phyloP scores from a whole-genome alignment of 106 monocot genomes.

The Narthecium ossifragum region DNA sequence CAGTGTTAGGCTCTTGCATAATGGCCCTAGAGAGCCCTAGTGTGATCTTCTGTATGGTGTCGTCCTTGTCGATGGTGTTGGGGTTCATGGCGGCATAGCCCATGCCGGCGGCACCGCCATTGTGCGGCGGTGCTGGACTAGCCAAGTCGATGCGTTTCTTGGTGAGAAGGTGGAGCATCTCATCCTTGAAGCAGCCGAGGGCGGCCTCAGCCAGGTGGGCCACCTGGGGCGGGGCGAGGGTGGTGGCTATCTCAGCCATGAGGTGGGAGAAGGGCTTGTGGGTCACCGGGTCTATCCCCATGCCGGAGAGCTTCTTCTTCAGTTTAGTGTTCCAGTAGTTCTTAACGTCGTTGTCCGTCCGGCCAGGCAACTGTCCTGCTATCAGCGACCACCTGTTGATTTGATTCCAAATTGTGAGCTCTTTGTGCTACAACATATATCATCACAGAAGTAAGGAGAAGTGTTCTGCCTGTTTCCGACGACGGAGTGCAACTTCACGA shows the following conservation, averaged over 20 bases:
- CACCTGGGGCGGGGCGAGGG: slow-evolving; percentile 79
- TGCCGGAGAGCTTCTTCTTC: slow-evolving; percentile 91
- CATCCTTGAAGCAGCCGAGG: slow-evolving; percentile 99
- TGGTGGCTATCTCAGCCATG: slow-evolving; percentile 95
- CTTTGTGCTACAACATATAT: no score
- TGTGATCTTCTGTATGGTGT: slow-evolving; percentile 44
- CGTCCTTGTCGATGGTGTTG: slow-evolving; percentile 13
- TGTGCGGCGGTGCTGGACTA: not conserved
- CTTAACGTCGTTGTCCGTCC: slow-evolving; percentile 98
- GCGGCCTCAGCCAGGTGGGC: slow-evolving; percentile 92
- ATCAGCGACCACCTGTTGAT: slow-evolving; percentile 76
- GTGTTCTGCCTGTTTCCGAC: slow-evolving; percentile 71
- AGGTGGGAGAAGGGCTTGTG: slow-evolving; percentile 98
- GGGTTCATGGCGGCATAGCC: not conserved
- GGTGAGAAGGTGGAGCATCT: slow-evolving; percentile 93
- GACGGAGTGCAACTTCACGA: slow-evolving; percentile 85
- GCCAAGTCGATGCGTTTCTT: slow-evolving; percentile 55
- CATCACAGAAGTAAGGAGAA: not conserved
- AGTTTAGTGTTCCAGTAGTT: slow-evolving; percentile 99
- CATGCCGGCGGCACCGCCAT: not conserved
- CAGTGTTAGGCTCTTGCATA: slow-evolving; percentile 22
- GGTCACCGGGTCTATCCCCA: slow-evolving; percentile 96
- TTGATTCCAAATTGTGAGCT: not conserved
- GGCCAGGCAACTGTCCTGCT: slow-evolving; percentile 77
- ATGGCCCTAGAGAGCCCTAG: slow-evolving; percentile 46